Evolutionary conservation across 2,329 filamentous ascomycete genomes (phyloP), one percentile per base, ranked within the genome.

Genomic region (Trichophyton simii): DNA sequence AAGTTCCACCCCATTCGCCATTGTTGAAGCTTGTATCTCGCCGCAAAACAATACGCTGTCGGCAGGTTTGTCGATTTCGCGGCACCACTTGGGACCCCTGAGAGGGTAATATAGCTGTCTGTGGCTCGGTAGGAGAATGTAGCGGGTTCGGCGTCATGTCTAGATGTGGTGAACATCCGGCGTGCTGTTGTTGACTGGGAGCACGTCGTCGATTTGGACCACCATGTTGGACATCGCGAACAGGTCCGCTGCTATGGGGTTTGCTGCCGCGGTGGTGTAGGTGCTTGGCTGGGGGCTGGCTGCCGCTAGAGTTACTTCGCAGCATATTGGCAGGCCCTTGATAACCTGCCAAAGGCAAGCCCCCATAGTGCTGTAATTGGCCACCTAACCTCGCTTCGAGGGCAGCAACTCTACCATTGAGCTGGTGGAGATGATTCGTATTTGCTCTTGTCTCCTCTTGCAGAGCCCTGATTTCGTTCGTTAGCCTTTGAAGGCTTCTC

Each of bases 1-100:
- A 44, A 25, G 63, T 64, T 38, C 63, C 63, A 50, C 60, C 57
- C 63, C 63, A 64, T 48, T 52, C 58, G 20, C 36, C n/a, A 36
- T 25, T 36, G 42, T 18, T 36, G 28, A 25, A 22, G 28, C 58
- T 48, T 9, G 42, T 5, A 50, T 59, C 44, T 11, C 42, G 41
- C 20, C 41, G 28, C 11, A 22, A 22, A 38, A 25, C 3, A 22
- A 25, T 42, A 20, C 18, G 13, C 13, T 58, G 34, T 22, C 38
- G 55, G n/a, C 18, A 9, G 18, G 20, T 18, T 15, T 18, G 34
- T 58, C 34, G 36, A 28, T 15, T 41, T 41, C 28, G 54, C 3
- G 54, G 18, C 25, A 52, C 20, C 52, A 34, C 31, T 31, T 18
- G 20, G n/a, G 52, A 13, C 15, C 8, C 28, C 25, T 58, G 55